phyloP scores from a whole-genome alignment of 2,329 filamentous ascomycete genomes.

The Aureobasidium leucospermi region DNA sequence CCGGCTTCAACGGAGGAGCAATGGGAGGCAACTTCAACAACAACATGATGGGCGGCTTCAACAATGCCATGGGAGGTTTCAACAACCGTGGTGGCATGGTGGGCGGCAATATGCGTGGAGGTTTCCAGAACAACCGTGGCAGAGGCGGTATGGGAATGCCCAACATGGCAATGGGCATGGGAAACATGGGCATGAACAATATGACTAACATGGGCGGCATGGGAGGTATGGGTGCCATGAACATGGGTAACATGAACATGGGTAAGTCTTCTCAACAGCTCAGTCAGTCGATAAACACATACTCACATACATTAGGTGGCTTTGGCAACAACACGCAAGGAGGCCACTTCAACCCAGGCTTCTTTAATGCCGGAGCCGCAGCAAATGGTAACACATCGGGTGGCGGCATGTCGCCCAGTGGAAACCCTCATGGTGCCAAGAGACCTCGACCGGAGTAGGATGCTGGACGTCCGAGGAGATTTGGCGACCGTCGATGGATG shows the following conservation, averaged over 20 bases:
- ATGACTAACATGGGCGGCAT: constrained; percentile 29
- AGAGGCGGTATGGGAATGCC: constrained; percentile 15
- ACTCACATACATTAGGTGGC: constrained; percentile 35
- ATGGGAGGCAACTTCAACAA: constrained; percentile 34
- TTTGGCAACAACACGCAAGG: constrained; percentile 60
- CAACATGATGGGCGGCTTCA: constrained; percentile 34
- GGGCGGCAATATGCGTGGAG: constrained; percentile 40
- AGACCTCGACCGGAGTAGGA: constrained; percentile 17
- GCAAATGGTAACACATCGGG: constrained; percentile 22
- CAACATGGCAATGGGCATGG: constrained; percentile 21
- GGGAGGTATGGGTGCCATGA: constrained; percentile 32
- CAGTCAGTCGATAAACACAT: neutral
- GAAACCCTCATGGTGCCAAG: constrained; percentile 17
- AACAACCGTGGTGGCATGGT: constrained; percentile 50
- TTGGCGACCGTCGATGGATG: no score
- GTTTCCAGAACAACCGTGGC: constrained; percentile 13
- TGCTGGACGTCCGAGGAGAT: neutral
- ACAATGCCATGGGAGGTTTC: constrained; percentile 44
- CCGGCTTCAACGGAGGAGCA: constrained; percentile 21
- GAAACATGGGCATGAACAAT: constrained; percentile 29
- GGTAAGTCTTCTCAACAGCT: constrained; percentile 19
- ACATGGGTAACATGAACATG: constrained; percentile 40
- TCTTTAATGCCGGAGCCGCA: constrained; percentile 43
- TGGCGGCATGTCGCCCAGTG: neutral
- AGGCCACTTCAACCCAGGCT: constrained; percentile 64